Evolutionary conservation across 345 rosid genomes (phyloP), one percentile per base, ranked within the genome.

Genomic region (Excoecaria agallocha): DNA sequence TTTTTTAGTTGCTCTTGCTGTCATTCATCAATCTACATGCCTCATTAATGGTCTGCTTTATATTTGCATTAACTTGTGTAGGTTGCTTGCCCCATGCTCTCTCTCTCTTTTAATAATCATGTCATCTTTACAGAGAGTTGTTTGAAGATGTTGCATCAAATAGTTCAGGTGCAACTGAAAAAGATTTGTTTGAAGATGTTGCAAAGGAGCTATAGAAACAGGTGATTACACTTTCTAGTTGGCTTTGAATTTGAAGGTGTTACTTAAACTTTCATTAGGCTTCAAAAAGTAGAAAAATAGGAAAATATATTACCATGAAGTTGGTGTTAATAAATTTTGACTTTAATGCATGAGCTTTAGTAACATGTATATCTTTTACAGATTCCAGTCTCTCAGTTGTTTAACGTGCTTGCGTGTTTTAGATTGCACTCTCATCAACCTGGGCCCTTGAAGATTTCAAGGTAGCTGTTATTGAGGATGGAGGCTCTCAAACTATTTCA

Each of bases 141-240:
- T n/a, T n/a, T n/a, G n/a, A n/a, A 71, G 91, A 91, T 68, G 88
- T 91, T 55, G 85, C 87, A 54, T 87, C 98, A 74, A 95, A 95
- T 76, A 82, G 93, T 66, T 83, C 96, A 19, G 98, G 99, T 77
- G 86, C 98, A 80, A 91, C 92, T 49, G 90, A 98, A 37, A 91
- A 93, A 87, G 93, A 95, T n/a, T n/a, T n/a, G n/a, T n/a, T n/a
- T n/a, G n/a, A n/a, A n/a, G n/a, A n/a, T n/a, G n/a, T n/a, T n/a
- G n/a, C n/a, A n/a, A n/a, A n/a, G n/a, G n/a, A n/a, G n/a, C n/a
- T n/a, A n/a, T n/a, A n/a, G n/a, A n/a, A n/a, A n/a, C n/a, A n/a
- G n/a, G n/a, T n/a, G n/a, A n/a, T n/a, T n/a, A n/a, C n/a, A n/a
- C n/a, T n/a, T n/a, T n/a, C n/a, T n/a, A n/a, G n/a, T n/a, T n/a